Conservation (phyloP, 768 basidiomycete genomes). For the Myochromella boudieri region DNA sequence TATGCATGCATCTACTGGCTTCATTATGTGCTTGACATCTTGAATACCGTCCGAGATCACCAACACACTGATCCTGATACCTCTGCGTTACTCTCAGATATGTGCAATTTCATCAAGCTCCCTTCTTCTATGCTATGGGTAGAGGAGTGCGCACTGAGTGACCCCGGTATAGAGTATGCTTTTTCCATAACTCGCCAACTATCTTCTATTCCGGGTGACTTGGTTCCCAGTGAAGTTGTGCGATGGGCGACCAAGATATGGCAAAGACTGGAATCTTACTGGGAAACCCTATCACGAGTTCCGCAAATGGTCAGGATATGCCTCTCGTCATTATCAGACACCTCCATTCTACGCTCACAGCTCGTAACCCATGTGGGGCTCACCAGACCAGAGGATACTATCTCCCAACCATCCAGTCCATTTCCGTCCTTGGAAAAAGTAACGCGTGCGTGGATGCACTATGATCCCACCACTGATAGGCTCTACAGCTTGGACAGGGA, state of each 20-base stretch:
- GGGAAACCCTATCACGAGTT: background rate
- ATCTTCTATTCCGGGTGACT: background rate
- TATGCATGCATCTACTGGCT: background rate
- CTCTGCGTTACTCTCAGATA: background rate
- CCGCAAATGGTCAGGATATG: background rate
- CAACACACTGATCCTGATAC: background rate
- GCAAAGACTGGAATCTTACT: background rate
- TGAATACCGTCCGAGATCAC: background rate
- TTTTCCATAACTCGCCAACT: too few species aligned
- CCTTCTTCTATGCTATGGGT: background rate
- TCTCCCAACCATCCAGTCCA: background rate
- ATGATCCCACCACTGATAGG: background rate
- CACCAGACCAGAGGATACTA: too few species aligned
- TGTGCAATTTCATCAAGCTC: background rate
- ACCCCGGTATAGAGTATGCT: background rate
- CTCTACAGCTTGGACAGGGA: background rate
- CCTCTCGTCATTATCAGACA: background rate
- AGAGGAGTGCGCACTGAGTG: background rate
- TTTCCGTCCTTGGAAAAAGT: background rate
- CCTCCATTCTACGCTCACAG: background rate
- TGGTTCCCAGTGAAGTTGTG: too few species aligned
- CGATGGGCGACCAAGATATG: too few species aligned
- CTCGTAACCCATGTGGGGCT: too few species aligned
- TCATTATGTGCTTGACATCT: too few species aligned
- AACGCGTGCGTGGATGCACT: background rate